Conservation (phyloP, 805 yeast species). For the Myxozyma vanderwaltii region DNA sequence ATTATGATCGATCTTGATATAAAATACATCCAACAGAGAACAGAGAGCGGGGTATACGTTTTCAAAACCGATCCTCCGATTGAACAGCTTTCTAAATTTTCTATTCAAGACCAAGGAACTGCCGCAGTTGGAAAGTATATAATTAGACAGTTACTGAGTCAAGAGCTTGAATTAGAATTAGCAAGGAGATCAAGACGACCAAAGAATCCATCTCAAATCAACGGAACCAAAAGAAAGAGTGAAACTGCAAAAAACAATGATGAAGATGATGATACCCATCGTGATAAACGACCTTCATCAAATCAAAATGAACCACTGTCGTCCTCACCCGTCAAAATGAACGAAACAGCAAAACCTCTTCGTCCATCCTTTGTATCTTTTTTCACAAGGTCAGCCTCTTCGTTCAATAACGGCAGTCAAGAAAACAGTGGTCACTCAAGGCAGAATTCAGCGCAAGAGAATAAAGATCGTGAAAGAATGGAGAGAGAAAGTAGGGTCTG, state of each 20-base stretch:
- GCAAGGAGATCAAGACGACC: not conserved
- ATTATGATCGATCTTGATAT: conserved; percentile 37
- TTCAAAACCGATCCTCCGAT: conserved; percentile 43
- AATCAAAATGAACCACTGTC: not conserved
- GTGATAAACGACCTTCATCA: not conserved
- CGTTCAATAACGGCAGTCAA: not conserved
- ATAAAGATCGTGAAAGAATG: not conserved
- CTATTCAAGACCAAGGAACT: conserved; percentile 11
- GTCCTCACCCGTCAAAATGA: conserved; percentile 1
- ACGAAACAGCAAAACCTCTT: not conserved
- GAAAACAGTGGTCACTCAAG: conserved; percentile 2
- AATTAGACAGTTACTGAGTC: conserved; percentile 19
- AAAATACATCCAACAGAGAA: conserved; percentile 34
- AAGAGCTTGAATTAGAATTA: conserved; percentile 8
- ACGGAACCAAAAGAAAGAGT: not conserved
- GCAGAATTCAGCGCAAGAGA: conserved; percentile 13
- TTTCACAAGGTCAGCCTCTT: not conserved
- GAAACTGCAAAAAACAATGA: not conserved
- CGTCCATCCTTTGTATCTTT: conserved; percentile 6
- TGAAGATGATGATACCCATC: not conserved
- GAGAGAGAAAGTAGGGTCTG: conserved; percentile 50
- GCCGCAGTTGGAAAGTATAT: conserved; percentile 23
- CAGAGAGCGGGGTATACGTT: conserved; percentile 40
- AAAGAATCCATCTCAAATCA: not conserved
- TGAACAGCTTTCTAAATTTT: conserved; percentile 37